phyloP scores from a whole-genome alignment of 2,329 filamentous ascomycete genomes.

The Botrytis hyacinthi region DNA sequence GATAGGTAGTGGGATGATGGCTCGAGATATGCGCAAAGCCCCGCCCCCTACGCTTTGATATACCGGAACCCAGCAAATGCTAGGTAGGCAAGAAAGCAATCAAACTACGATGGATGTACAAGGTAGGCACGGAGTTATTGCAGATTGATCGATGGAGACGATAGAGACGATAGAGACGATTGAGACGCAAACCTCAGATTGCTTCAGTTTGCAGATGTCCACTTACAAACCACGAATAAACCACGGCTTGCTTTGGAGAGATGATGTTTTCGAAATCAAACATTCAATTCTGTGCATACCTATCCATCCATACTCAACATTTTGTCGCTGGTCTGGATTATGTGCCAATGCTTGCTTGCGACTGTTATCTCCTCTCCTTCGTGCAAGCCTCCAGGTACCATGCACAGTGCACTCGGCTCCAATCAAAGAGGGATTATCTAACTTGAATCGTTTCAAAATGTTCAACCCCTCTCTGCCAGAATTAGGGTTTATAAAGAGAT shows the following conservation, averaged over 20 bases:
- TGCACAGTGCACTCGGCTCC: not conserved
- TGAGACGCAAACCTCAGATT: not conserved
- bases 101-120: not conserved
- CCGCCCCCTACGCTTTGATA: constrained; percentile 6
- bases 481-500: not conserved
- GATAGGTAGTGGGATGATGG: not conserved
- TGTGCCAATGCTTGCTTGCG: not conserved
- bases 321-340: not conserved
- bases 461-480: not conserved
- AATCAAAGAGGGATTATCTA: not conserved
- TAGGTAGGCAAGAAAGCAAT: not conserved
- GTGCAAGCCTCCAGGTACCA: not conserved
- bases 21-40: constrained; percentile 5
- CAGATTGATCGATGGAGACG: not conserved
- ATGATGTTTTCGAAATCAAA: not conserved
- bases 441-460: constrained; percentile 7
- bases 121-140: not conserved
- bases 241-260: not conserved
- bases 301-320: not conserved
- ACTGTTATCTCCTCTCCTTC: not conserved
- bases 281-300: not conserved
- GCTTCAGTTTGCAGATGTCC: not conserved
- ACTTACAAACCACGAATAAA: not conserved
- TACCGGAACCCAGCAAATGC: too few species aligned
- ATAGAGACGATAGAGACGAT: not conserved